Percentiles rank a stretch among this genome's conserved stretches.
phyloP scores from a whole-genome alignment of 2,329 filamentous ascomycete genomes.

The Fusarium citri region DNA sequence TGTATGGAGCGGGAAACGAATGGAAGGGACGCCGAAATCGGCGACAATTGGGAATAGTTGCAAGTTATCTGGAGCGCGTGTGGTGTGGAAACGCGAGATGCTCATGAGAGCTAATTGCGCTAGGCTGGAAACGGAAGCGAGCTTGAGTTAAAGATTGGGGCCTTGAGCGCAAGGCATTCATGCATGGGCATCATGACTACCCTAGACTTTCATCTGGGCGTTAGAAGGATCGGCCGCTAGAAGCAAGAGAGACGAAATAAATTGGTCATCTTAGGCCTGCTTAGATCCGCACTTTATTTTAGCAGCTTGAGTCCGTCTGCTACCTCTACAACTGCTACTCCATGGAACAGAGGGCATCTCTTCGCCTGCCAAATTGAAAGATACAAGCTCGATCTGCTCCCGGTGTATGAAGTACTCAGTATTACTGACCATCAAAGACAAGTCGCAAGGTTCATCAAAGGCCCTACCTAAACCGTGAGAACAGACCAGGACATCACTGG shows the following conservation, averaged over 20 bases:
- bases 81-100: background rate
- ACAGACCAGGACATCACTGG: too few species aligned
- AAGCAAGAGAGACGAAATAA: background rate
- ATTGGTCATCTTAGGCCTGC: background rate
- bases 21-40: background rate
- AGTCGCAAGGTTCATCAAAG: too few species aligned
- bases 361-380: too few species aligned
- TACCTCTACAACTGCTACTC: too few species aligned
- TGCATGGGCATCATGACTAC: conserved; percentile 6
- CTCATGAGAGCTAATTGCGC: background rate
- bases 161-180: conserved; percentile 35
- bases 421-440: too few species aligned
- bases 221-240: background rate
- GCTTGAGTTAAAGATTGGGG: conserved; percentile 7
- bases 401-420: too few species aligned
- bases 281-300: too few species aligned
- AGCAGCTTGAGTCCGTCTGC: fast-evolving
- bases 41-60: background rate
- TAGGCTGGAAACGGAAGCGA: conserved; percentile 18
- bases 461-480: too few species aligned
- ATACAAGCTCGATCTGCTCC: too few species aligned
- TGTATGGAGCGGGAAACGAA: conserved; percentile 5
- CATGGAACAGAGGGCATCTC: too few species aligned
- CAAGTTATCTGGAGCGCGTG: conserved; percentile 6
- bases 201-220: conserved; percentile 7